Evolutionary conservation across 2,329 filamentous ascomycete species (phyloP).

Genomic region (Atkinsonella hypoxylon): DNA sequence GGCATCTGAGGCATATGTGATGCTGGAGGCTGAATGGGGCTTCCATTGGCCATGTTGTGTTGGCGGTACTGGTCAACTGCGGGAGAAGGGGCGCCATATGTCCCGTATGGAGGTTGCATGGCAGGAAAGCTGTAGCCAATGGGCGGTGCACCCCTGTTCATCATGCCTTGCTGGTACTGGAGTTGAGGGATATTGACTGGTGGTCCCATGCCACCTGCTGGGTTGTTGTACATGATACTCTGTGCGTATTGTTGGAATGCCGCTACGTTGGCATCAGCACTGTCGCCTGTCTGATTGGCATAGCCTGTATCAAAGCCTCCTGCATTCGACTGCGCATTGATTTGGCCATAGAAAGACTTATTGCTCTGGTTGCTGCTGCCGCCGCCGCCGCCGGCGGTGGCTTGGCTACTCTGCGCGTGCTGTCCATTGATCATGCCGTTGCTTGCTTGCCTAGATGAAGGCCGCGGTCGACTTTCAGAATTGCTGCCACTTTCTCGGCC

Average conservation of each 20-base stretch:
- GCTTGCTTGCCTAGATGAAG: conserved; percentile 42
- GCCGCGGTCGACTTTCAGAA: conserved; percentile 40
- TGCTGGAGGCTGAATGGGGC: conserved; percentile 35
- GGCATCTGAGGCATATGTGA: conserved; percentile 28
- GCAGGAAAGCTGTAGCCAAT: conserved; percentile 45
- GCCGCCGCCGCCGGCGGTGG: conserved; percentile 12
- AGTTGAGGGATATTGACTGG: conserved; percentile 40
- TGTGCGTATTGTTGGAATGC: conserved; percentile 40
- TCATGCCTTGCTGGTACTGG: conserved; percentile 47
- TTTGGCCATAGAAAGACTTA: conserved; percentile 41
- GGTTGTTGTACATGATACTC: conserved; percentile 37
- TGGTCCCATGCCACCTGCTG: conserved; percentile 32
- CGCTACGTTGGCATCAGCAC: conserved; percentile 35
- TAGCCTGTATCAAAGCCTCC: conserved; percentile 40
- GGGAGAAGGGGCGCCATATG: conserved; percentile 36
- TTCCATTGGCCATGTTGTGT: conserved; percentile 37
- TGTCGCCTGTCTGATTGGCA: conserved; percentile 39
- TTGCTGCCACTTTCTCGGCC: conserved; percentile 32
- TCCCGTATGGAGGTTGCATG: conserved; percentile 44
- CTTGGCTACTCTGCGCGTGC: conserved; percentile 25
- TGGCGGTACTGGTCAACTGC: conserved; percentile 45
- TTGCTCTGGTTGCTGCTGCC: conserved; percentile 13
- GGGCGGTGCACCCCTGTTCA: conserved; percentile 39
- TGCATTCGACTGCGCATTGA: conserved; percentile 28
- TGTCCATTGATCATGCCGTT: conserved; percentile 24